Base-by-base conservation (phyloP, 805 yeast species). In the Ogataea zsoltii region DNA sequence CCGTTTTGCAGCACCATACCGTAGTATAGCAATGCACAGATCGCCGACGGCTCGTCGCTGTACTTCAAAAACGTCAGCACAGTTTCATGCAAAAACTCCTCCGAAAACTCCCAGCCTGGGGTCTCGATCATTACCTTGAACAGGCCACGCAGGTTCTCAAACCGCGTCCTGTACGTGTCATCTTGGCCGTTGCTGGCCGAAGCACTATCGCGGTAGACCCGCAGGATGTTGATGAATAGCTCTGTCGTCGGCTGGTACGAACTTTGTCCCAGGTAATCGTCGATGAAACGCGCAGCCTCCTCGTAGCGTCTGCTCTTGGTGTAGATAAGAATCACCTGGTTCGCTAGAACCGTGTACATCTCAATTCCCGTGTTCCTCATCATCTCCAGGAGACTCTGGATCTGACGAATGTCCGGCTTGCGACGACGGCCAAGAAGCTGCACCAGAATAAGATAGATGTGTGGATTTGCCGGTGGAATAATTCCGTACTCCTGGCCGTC, bases 381-480 rank as follows among this genome's bases (percentile, higher is more conserved):
- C 39, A 62, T 49, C 1, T 53, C 38, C 11, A 73, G 18, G 6
- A 74, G 25, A 1, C 47, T 47, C 16, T 61, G 56, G 12, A 75
- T 63, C 32, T 63, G 59, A 12, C 49, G 48, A 3, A 59, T 35
- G 17, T 58, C 56, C 6, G 62, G 61, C 4, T 46, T 42, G 18
- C 54, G 49, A 10, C 67, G 66, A 32, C 66, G 56, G 25, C 63
- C 61, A 26, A 65, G 69, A 40, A 62, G 54, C 30, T 67, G 66
- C 7, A 73, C 56, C 41, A 76, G 65, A 9, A 68, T 62, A 2
- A 72, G 57, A 45, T 74, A 76, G 35, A 71, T 68, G 46, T 71
- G 70, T 0, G 78, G 60, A 32, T 65, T 67, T 0, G 70, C 70
- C 2, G 70, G 61, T 3, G 77, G 72, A 29, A 68, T 58, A 6